Conservation (phyloP, 2,329 filamentous ascomycete species). For the Claviceps paspali region DNA sequence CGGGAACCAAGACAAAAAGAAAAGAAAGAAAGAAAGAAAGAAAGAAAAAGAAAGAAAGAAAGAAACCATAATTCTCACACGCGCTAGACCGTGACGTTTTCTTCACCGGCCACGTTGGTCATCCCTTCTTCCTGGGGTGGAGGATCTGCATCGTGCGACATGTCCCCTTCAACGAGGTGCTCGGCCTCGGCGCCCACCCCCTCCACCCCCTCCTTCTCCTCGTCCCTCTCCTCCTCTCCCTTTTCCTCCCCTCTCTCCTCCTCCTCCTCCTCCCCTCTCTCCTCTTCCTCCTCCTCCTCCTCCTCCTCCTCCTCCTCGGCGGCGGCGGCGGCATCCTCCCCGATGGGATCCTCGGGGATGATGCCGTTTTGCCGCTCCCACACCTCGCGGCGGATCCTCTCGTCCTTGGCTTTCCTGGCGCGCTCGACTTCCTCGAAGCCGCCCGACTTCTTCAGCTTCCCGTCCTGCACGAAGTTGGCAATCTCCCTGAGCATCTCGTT, state of each 20-base stretch:
- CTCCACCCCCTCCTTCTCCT: background rate
- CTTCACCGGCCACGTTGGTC: slow-evolving; percentile 2
- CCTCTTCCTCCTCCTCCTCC: slow-evolving; percentile 11
- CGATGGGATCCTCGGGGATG: slow-evolving; percentile 26
- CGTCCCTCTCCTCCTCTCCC: slow-evolving; percentile 15
- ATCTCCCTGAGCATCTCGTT: slow-evolving; percentile 76
- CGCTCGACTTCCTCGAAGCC: slow-evolving; percentile 90
- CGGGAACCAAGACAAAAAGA: background rate
- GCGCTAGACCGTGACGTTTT: too few relatives aligned
- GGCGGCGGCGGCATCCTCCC: slow-evolving; percentile 17
- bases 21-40: background rate
- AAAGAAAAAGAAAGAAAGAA: background rate
- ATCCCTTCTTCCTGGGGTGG: slow-evolving; percentile 1
- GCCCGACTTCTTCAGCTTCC: slow-evolving; percentile 88
- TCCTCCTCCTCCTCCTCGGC: slow-evolving; percentile 10
- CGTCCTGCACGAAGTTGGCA: slow-evolving; percentile 69
- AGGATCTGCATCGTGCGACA: slow-evolving; percentile 5
- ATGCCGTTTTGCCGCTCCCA: slow-evolving; percentile 52
- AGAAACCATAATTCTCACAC: too few relatives aligned
- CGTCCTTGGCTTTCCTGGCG: slow-evolving; percentile 69
- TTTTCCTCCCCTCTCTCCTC: slow-evolving; percentile 21
- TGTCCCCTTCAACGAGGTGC: slow-evolving; percentile 4
- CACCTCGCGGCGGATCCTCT: slow-evolving; percentile 67
- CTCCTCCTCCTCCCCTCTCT: slow-evolving; percentile 2
- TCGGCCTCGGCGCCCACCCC: background rate